Conservation (phyloP, 2,329 filamentous ascomycete species). For the Pseudogymnoascus sp. region DNA sequence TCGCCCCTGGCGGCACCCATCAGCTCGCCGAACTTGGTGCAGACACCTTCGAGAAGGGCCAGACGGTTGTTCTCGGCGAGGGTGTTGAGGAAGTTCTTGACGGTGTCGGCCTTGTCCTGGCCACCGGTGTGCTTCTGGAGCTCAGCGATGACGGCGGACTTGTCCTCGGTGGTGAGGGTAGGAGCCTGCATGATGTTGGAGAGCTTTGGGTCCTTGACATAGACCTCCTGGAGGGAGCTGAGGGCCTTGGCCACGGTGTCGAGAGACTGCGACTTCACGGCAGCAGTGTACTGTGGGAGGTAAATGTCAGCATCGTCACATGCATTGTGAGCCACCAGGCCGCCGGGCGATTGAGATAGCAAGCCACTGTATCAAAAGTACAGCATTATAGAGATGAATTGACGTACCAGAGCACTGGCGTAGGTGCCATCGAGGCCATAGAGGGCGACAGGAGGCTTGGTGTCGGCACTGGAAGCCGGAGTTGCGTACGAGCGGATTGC, state of each 20-base stretch:
- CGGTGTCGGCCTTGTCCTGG: conserved; percentile 62
- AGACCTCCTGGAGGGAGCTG: conserved; percentile 57
- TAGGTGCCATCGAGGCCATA: conserved; percentile 98
- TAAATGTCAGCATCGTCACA: conserved; percentile 7
- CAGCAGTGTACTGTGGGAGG: conserved; percentile 75
- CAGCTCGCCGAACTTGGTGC: conserved; percentile 77
- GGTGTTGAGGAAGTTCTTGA: conserved; percentile 89
- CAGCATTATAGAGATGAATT: neutral
- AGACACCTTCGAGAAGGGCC: conserved; percentile 70
- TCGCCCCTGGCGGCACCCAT: conserved; percentile 88
- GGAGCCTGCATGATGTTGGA: conserved; percentile 67
- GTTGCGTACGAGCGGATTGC: conserved; percentile 69
- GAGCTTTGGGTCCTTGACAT: conserved; percentile 81
- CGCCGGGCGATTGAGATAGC: neutral
- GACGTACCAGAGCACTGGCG: conserved; percentile 90
- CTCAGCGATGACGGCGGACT: conserved; percentile 77
- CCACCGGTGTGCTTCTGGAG: conserved; percentile 73
- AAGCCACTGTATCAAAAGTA: neutral
- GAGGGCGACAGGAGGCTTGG: conserved; percentile 81
- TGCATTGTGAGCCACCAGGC: neutral
- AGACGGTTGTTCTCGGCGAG: conserved; percentile 96
- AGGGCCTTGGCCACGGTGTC: conserved; percentile 80
- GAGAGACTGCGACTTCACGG: conserved; percentile 77
- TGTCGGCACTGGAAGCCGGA: conserved; percentile 46
- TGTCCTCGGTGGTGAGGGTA: conserved; percentile 70